Evolutionary conservation across 1,139 yeast genomes (phyloP).

Genomic region (Suhomyces panamericanus): DNA sequence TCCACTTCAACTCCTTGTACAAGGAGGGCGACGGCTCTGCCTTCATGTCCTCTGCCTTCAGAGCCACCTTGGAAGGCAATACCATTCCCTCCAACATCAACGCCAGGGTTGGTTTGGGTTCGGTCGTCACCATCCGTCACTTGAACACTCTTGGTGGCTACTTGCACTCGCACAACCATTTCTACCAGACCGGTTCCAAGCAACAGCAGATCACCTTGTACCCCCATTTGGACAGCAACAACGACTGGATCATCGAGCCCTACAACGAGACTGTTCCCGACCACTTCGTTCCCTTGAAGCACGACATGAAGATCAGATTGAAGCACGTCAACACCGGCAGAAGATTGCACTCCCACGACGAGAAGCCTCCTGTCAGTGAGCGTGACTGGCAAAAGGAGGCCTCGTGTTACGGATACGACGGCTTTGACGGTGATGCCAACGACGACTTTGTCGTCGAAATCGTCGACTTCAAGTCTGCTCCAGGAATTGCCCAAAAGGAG

Average conservation of each 20-base stretch:
- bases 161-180: constrained; percentile 85
- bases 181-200: constrained; percentile 88
- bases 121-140: constrained; percentile 79
- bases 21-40: constrained; percentile 84
- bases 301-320: constrained; percentile 81
- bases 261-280: constrained; percentile 53
- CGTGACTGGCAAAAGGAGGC: constrained; percentile 97
- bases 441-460: constrained; percentile 94
- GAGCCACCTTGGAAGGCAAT: constrained; percentile 72
- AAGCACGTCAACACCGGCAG: constrained; percentile 67
- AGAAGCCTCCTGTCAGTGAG: constrained; percentile 88
- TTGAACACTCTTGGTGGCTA: constrained; percentile 89
- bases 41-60: constrained; percentile 87
- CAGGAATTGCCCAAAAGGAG: constrained; percentile 58
- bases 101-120: constrained; percentile 87
- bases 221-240: constrained; percentile 88
- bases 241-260: constrained; percentile 79
- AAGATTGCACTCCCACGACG: constrained; percentile 94
- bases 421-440: constrained; percentile 91
- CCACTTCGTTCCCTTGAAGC: constrained; percentile 61
- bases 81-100: constrained; percentile 64
- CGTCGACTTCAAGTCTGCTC: constrained; percentile 56
- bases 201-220: constrained; percentile 94
- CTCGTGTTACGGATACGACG: constrained; percentile 86
- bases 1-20: constrained; percentile 75